Evolutionary conservation across 2,329 filamentous ascomycete species (phyloP).

Genomic region (Purpureocillium lavendulum): DNA sequence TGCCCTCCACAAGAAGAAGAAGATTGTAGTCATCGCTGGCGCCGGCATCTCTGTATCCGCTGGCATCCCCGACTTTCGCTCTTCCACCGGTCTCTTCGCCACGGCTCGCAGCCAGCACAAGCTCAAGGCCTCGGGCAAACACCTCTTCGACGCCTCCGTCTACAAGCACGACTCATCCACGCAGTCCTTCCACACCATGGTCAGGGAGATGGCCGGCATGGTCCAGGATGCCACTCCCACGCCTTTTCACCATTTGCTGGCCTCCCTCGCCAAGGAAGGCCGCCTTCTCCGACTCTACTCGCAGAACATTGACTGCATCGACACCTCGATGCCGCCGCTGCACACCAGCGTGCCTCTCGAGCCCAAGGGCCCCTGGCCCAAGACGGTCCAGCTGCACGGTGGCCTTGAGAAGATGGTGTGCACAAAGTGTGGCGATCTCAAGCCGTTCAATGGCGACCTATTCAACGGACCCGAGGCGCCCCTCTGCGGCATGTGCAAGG

Average conservation of each 20-base stretch:
- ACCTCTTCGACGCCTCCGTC: slow-evolving; percentile 94
- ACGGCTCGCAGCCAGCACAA: slow-evolving; percentile 81
- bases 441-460: slow-evolving; percentile 65
- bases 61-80: slow-evolving; percentile 95
- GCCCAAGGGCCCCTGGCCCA: slow-evolving; percentile 82
- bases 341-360: slow-evolving; percentile 74
- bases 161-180: slow-evolving; percentile 89
- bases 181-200: slow-evolving; percentile 91
- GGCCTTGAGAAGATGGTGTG: slow-evolving; percentile 95
- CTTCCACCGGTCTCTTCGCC: slow-evolving; percentile 80
- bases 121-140: slow-evolving; percentile 81
- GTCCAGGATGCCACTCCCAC: slow-evolving; percentile 74
- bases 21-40: slow-evolving; percentile 93
- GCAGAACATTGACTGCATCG: slow-evolving; percentile 94
- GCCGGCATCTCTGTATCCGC: slow-evolving; percentile 96
- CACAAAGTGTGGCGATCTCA: slow-evolving; percentile 76
- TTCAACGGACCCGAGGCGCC: slow-evolving; percentile 83
- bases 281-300: slow-evolving; percentile 86
- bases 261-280: slow-evolving; percentile 78
- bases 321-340: slow-evolving; percentile 73
- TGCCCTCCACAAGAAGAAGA: slow-evolving; percentile 78
- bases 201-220: slow-evolving; percentile 75
- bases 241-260: slow-evolving; percentile 86
- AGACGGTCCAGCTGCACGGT: slow-evolving; percentile 87
- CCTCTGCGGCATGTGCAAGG: slow-evolving; percentile 65